These are phyloP conservation scores for Noccaea caerulescens DNA, from an alignment of 345 rosid genomes.

Conservation along the genomic window DNA sequence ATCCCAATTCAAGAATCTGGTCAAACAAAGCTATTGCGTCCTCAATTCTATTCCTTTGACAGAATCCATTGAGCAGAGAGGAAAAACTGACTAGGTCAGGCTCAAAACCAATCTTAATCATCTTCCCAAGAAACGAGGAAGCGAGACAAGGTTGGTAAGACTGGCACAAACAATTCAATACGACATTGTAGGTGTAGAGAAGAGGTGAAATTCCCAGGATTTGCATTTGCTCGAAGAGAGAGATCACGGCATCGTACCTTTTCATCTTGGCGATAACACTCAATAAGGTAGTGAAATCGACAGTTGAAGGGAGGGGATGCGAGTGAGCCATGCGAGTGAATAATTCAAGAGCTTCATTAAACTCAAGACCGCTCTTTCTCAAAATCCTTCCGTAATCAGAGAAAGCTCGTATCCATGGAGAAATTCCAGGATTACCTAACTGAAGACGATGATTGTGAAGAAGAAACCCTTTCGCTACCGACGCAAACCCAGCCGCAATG, in stretches of 20 bases:
- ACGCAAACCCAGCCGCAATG: conserved; percentile 34
- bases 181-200: conserved; percentile 31
- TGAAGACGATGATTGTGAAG: neutral
- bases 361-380: conserved; percentile 20
- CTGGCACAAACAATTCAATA: conserved; percentile 26
- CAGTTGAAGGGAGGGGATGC: conserved; percentile 22
- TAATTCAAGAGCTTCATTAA: conserved; percentile 26
- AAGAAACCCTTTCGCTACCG: conserved; percentile 11
- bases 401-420: conserved; percentile 28
- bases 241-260: conserved; percentile 31
- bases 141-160: conserved; percentile 10
- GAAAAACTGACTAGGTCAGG: conserved; percentile 35
- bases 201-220: conserved; percentile 29
- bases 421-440: neutral
- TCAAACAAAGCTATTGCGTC: conserved; percentile 37
- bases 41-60: conserved; percentile 8
- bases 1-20: conserved; percentile 23
- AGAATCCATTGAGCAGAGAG: conserved; percentile 28
- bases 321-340: conserved; percentile 27
- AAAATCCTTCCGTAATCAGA: conserved; percentile 25
- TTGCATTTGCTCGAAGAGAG: conserved; percentile 27
- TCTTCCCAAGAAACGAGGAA: conserved; percentile 33
- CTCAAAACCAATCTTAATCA: conserved; percentile 35
- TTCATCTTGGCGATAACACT: conserved; percentile 17
- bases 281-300: conserved; percentile 30